A percentile compares a stretch with the other conserved stretches of the same genome.
phyloP scores from a whole-genome alignment of 768 basidiomycete species.

The Mrakia frigida region DNA sequence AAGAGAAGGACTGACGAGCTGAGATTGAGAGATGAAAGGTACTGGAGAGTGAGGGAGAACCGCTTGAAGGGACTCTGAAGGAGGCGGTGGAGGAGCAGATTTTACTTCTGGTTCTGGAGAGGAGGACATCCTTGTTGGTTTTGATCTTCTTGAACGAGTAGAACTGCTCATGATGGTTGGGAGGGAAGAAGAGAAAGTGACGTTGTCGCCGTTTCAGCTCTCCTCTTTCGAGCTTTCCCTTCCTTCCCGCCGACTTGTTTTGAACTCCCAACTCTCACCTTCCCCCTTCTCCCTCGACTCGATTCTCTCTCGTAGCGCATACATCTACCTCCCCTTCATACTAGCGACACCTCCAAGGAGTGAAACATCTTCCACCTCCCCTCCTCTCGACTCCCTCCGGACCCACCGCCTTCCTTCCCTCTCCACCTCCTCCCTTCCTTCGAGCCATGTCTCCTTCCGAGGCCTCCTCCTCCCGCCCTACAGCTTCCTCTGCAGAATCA shows the following conservation, averaged over 20 bases:
- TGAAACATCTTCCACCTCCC: background rate
- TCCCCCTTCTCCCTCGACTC: background rate
- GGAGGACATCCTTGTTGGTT: background rate
- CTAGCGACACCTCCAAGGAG: background rate
- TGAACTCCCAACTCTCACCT: background rate
- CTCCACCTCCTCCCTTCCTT: background rate
- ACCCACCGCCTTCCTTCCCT: background rate
- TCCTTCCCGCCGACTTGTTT: background rate
- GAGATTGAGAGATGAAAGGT: constrained; percentile 11
- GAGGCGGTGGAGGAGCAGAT: background rate
- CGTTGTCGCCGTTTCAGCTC: too few relatives aligned
- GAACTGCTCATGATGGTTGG: background rate
- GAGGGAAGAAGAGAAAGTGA: background rate
- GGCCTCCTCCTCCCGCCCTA: background rate
- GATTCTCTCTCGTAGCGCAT: too few relatives aligned
- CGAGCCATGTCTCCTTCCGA: constrained; percentile 4
- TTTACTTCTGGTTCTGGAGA: too few relatives aligned
- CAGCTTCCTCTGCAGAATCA: background rate
- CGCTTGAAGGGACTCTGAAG: background rate
- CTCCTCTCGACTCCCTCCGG: background rate
- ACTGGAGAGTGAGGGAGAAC: background rate
- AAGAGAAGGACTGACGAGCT: background rate
- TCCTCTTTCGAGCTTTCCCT: background rate
- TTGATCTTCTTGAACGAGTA: background rate
- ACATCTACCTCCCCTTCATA: too few relatives aligned